Conservation (phyloP, 768 basidiomycete genomes). For the Suillus decipiens region DNA sequence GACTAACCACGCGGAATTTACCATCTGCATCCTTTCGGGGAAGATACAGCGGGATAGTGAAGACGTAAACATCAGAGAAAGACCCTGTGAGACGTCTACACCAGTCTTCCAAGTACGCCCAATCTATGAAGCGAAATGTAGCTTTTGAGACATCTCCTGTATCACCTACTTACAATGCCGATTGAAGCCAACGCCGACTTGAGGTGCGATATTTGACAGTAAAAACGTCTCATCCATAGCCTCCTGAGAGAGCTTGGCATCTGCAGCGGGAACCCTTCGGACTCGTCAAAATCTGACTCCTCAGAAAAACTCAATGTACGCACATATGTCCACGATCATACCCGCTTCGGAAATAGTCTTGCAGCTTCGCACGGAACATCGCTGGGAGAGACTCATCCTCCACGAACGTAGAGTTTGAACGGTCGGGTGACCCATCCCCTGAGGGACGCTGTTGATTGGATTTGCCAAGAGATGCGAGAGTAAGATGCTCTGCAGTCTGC, state of each 20-base stretch:
- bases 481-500: constrained; percentile 95
- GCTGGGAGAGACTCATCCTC: constrained; percentile 83
- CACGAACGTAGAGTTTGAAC: constrained; percentile 73
- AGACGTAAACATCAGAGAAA: constrained; percentile 95
- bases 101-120: constrained; percentile 97
- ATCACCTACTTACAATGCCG: constrained; percentile 72
- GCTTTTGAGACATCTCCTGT: background rate
- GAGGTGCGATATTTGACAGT: constrained; percentile 94
- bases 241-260: constrained; percentile 87
- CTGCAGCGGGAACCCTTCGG: constrained; percentile 90
- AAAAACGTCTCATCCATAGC: constrained; percentile 98
- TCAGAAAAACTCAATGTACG: constrained; percentile 28
- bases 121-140: constrained; percentile 53
- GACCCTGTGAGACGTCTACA: constrained; percentile 84
- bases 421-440: constrained; percentile 54
- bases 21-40: constrained; percentile 85
- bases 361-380: constrained; percentile 76
- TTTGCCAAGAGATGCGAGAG: constrained; percentile 67
- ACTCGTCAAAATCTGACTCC: background rate
- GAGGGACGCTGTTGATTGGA: constrained; percentile 38
- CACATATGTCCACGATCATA: constrained; percentile 98
- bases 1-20: constrained; percentile 91
- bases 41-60: constrained; percentile 96
- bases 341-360: constrained; percentile 91
- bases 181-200: constrained; percentile 97